phyloP scores from a whole-genome alignment of 2,329 filamentous ascomycete genomes.

The Exophiala dermatitidis region DNA sequence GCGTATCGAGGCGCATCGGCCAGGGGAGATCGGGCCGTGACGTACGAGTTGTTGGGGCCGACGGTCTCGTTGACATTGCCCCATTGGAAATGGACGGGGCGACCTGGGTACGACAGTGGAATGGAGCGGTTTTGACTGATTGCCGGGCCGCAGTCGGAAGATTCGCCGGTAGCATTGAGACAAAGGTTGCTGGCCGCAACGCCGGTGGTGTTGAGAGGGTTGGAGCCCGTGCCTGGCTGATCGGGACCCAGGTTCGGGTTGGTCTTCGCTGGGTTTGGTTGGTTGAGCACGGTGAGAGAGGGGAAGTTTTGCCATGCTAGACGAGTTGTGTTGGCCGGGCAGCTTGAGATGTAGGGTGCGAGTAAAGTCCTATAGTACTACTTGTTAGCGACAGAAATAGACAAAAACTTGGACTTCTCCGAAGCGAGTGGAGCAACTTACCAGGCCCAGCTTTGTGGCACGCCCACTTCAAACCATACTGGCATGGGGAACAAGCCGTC shows the following conservation, averaged over 20 bases:
- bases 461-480: slow-evolving; percentile 71
- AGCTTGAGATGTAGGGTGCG: slow-evolving; percentile 72
- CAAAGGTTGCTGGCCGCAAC: slow-evolving; percentile 48
- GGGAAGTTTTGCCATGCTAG: slow-evolving; percentile 83
- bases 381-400: too few species aligned
- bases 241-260: slow-evolving; percentile 22
- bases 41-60: slow-evolving; percentile 76
- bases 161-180: slow-evolving; percentile 46
- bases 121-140: slow-evolving; percentile 62
- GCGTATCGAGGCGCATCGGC: slow-evolving; percentile 59
- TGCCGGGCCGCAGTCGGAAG: slow-evolving; percentile 51
- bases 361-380: slow-evolving; percentile 32
- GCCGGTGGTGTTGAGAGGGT: slow-evolving; percentile 32
- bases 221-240: slow-evolving; percentile 28
- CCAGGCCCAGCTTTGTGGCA: slow-evolving; percentile 78
- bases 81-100: slow-evolving; percentile 64
- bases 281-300: slow-evolving; percentile 61
- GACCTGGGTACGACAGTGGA: slow-evolving; percentile 68
- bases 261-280: slow-evolving; percentile 53
- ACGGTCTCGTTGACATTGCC: slow-evolving; percentile 60
- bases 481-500: slow-evolving; percentile 73
- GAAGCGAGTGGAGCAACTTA: not conserved
- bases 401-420: too few species aligned
- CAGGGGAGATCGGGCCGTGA: slow-evolving; percentile 49
- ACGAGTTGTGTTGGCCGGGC: slow-evolving; percentile 64